Evolutionary conservation across 768 basidiomycete genomes (phyloP).

Genomic region (Postia placenta): DNA sequence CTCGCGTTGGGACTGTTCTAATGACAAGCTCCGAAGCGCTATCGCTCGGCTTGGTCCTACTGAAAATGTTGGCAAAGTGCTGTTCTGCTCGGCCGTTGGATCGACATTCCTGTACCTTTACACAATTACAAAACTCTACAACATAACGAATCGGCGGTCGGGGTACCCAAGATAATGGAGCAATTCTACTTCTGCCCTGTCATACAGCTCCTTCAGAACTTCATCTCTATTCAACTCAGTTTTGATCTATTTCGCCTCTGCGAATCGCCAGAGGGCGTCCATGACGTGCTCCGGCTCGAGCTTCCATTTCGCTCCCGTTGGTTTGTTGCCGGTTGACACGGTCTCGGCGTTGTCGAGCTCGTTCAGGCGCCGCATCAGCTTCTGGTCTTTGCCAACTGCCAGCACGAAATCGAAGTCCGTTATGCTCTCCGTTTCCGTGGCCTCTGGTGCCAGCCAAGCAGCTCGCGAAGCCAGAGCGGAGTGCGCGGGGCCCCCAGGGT

Average conservation of each 20-base stretch:
- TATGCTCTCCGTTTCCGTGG: conserved; percentile 26
- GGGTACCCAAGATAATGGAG: neutral
- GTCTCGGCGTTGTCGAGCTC: conserved; percentile 72
- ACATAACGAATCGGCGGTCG: neutral
- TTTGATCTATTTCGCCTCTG: conserved; percentile 20
- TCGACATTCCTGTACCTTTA: too few relatives aligned
- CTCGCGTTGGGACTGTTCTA: too few relatives aligned
- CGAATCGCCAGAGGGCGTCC: conserved; percentile 29
- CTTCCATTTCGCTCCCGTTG: conserved; percentile 78
- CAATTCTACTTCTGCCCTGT: neutral
- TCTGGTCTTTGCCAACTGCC: conserved; percentile 71
- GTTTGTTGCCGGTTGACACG: conserved; percentile 65
- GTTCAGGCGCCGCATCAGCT: conserved; percentile 67
- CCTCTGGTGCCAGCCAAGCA: conserved; percentile 36
- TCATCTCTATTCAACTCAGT: too few relatives aligned
- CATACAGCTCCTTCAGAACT: neutral
- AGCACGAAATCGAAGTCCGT: conserved; percentile 54
- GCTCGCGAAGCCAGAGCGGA: conserved; percentile 31
- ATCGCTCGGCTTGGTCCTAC: too few relatives aligned
- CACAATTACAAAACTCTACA: too few relatives aligned
- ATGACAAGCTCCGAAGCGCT: too few relatives aligned
- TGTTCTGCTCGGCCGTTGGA: too few relatives aligned
- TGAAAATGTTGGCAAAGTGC: too few relatives aligned
- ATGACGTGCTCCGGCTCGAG: conserved; percentile 32
- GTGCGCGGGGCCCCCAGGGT: conserved; percentile 49